A percentile compares a stretch with the other conserved stretches of the same genome.
These are phyloP conservation scores for Boeremia lycopersici DNA, from an alignment of 2,329 filamentous ascomycete species.

Conservation along the genomic window DNA sequence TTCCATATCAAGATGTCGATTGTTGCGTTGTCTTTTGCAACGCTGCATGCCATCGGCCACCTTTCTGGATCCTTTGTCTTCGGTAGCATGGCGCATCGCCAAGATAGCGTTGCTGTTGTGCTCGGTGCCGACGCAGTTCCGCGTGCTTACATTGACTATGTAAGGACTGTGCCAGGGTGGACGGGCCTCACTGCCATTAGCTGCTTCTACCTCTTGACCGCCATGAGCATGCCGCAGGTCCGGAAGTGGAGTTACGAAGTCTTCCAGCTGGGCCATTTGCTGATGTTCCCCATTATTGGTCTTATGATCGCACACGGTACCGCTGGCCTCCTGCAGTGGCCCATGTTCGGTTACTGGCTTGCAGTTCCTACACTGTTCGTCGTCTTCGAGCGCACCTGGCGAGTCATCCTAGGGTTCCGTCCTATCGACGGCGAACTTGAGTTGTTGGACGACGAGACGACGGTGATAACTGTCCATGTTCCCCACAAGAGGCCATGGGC, in stretches of 20 bases:
- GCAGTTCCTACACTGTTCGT: constrained; percentile 61
- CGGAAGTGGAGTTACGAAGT: constrained; percentile 61
- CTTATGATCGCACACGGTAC: constrained; percentile 63
- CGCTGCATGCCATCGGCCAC: constrained; percentile 61
- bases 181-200: constrained; percentile 58
- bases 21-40: constrained; percentile 57
- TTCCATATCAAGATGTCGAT: constrained; percentile 64
- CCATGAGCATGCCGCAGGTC: constrained; percentile 58
- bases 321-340: constrained; percentile 57
- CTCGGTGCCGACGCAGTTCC: constrained; percentile 55
- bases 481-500: constrained; percentile 58
- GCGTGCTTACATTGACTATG: constrained; percentile 54
- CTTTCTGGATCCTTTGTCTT: constrained; percentile 59
- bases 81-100: constrained; percentile 54
- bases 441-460: constrained; percentile 60
- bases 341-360: constrained; percentile 64
- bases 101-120: constrained; percentile 53
- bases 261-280: constrained; percentile 62
- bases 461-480: constrained; percentile 57
- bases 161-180: constrained; percentile 57
- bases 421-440: constrained; percentile 56
- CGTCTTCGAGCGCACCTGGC: constrained; percentile 55
- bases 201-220: constrained; percentile 57
- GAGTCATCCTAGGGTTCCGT: constrained; percentile 56
- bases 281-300: constrained; percentile 65